Base-by-base conservation (phyloP, 2,329 filamentous ascomycete genomes). In the Albophoma yamanashiensis region DNA sequence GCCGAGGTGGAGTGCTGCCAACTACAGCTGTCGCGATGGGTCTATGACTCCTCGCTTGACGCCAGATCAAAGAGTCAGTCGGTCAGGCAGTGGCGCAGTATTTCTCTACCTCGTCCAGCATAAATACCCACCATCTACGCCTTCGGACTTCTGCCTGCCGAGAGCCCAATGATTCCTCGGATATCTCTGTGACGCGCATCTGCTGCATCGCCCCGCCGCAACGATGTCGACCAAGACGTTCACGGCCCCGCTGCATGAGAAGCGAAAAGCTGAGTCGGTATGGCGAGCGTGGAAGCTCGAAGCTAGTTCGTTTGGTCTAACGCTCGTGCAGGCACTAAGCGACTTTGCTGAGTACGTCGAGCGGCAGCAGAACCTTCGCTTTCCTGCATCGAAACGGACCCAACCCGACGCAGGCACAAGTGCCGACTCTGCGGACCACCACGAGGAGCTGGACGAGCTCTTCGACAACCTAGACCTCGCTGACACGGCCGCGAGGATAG, bases 331-430 rank as follows among this genome's bases (percentile, higher is more conserved):
- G 82, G 92, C 93, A 15, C 82, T 99, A 60, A 94, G 89, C 78
- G 94, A 97, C 68, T 99, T 99, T 72, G 92, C 92, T 73, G 94
- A 99, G 69, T 97, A 97, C 69, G 94, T 97, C 65, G 92, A 97
- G 74, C 89, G 92, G 72, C 92, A 97, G 73, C 94, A 97, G 74
- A 86, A 87, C 17, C 75, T 87, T 57, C 87, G 89, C 60, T 87
- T 85, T 66, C 82, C 83, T 1, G 71, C 70, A 52, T 69, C 76
- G 42, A 65, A 69, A 40, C 60, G 62, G 25, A 57, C 66, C 20
- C 59, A 68, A 3, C 58, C 60, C 68, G 64, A 65, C 20, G 69
- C 71, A 15, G 64, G 71, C 12, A 68, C 72, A 27, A 58, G 65
- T 58, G 63, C 72, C 42, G 64, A 71, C 57, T 58, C 70, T 22